Base-by-base conservation (phyloP, 768 basidiomycete genomes). In the Pleurotus tuoliensis region DNA sequence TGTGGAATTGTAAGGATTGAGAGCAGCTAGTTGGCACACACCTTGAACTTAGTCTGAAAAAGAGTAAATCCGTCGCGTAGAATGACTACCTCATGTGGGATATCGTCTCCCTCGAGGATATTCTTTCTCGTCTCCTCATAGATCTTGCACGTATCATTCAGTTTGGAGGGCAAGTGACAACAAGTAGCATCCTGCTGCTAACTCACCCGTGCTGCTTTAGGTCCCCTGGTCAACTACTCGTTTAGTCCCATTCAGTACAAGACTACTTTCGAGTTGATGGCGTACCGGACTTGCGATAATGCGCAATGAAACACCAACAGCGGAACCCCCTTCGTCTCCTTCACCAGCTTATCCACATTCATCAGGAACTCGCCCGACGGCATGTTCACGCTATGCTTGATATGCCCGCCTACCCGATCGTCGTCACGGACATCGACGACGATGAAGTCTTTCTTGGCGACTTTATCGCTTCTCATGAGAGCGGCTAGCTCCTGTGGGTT, bases 371-470 rank as follows among this genome's bases (percentile, higher is more conserved):
- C 76, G 25, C 66, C 58, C 6, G 88, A 88, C 1, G 92, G 92
- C 34, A 76, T 65, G 64, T 89, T 82, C 57, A 81, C 64, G 41
- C 82, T 77, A 59, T 81, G 78, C 61, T 79, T 83, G 67, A 94
- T 90, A 66, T 93, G 87, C 38, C 92, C 92, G 61, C 92, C 92
- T 9, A 66, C 73, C 69, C 78, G 89, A 61, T 94, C 92, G 56
- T 86, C 82, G 67, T 92, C 91, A n/a, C 92, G 85, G 30, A 94
- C 92, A 67, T 94, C 92, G 40, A 94, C 80, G 44, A 94, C 78
- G 27, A 87, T 68, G 66, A 85, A 93, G 66, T 92, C 89, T 66
- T 82, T 81, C 63, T 74, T 70, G 6, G 82, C 72, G 30, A 73
- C 71, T 63, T 84, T 84, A 55, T 77, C 79, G 64, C 80, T 82